A percentile compares a stretch with the other conserved stretches of the same genome.
Evolutionary conservation across 495 filamentous ascomycete genomes (phyloP).

Genomic region (Thermothielavioides terrestris): DNA sequence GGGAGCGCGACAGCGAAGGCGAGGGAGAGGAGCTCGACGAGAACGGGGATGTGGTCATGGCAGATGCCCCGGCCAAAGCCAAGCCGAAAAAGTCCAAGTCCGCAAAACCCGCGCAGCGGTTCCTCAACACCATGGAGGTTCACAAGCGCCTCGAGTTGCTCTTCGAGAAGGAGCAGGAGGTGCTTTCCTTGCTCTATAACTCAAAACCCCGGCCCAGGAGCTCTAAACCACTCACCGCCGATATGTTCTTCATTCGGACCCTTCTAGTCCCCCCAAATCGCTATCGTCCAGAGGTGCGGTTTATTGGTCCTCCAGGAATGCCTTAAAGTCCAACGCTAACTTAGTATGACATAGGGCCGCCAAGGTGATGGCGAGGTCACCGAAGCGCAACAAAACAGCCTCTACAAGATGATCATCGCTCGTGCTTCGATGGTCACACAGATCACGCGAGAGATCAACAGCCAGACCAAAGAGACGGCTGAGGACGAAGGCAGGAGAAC

Average conservation of each 20-base stretch:
- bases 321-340: not conserved
- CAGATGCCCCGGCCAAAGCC: constrained; percentile 28
- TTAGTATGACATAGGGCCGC: constrained; percentile 37
- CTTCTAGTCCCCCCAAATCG: constrained; percentile 86
- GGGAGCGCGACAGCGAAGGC: constrained; percentile 37
- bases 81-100: constrained; percentile 22
- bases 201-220: constrained; percentile 50
- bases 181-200: constrained; percentile 75
- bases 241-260: constrained; percentile 88
- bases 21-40: constrained; percentile 45
- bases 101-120: constrained; percentile 45
- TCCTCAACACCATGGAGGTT: constrained; percentile 66
- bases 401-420: constrained; percentile 72
- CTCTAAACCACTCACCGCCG: constrained; percentile 48
- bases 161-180: constrained; percentile 77
- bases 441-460: constrained; percentile 60
- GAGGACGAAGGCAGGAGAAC: constrained; percentile 32
- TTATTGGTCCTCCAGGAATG: not conserved
- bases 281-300: constrained; percentile 62
- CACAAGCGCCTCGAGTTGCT: constrained; percentile 64
- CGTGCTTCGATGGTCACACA: constrained; percentile 60
- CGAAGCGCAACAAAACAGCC: constrained; percentile 75
- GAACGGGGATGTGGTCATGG: constrained; percentile 46
- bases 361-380: constrained; percentile 69
- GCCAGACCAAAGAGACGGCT: constrained; percentile 33